Evolutionary conservation across 495 filamentous ascomycete genomes (phyloP).

Genomic region (Penicillium canescens): DNA sequence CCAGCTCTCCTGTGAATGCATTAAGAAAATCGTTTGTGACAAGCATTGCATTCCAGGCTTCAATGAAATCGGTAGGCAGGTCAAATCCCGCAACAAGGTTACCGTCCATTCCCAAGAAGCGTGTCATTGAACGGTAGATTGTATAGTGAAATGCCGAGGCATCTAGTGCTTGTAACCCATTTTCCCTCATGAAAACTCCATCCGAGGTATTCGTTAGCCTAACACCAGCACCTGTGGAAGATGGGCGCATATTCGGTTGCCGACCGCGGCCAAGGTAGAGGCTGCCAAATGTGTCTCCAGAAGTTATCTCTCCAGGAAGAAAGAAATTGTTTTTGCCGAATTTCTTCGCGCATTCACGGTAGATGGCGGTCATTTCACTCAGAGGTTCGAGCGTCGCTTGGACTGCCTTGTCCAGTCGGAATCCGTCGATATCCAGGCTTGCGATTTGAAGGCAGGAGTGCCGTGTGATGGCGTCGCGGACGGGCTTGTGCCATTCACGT

Average conservation of each 20-base stretch:
- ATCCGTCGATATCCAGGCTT: conserved; percentile 50
- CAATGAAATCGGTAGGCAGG: conserved; percentile 41
- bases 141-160: conserved; percentile 50
- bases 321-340: too few species aligned
- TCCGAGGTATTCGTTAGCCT: conserved; percentile 33
- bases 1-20: conserved; percentile 49
- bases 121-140: conserved; percentile 47
- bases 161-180: conserved; percentile 41
- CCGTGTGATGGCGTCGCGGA: conserved; percentile 31
- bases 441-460: conserved; percentile 40
- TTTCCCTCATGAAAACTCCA: conserved; percentile 29
- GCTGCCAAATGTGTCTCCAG: conserved; percentile 34
- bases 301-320: conserved; percentile 48
- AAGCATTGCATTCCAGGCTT: conserved; percentile 45
- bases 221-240: conserved; percentile 33
- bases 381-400: conserved; percentile 48
- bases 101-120: conserved; percentile 53
- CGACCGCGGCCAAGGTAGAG: conserved; percentile 40
- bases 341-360: conserved; percentile 41
- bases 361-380: conserved; percentile 37
- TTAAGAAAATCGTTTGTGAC: conserved; percentile 48
- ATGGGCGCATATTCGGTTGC: conserved; percentile 32
- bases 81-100: conserved; percentile 41
- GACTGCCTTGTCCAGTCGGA: conserved; percentile 50
- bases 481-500: conserved; percentile 39